Conservation (phyloP, 768 basidiomycete species). For the Lactifluus piperatus region DNA sequence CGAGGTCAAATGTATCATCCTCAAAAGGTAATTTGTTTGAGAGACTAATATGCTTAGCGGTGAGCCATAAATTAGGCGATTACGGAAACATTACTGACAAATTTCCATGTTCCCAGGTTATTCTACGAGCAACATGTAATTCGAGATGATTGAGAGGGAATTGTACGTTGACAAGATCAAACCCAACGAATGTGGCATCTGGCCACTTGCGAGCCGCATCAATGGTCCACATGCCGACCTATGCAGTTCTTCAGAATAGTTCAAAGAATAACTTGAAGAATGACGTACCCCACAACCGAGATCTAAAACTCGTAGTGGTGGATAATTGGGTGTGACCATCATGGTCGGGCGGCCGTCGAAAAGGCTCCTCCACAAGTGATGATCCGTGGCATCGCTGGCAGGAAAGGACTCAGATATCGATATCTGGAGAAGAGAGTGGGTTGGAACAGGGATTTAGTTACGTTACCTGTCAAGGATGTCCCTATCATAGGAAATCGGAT, state of each 20-base stretch:
- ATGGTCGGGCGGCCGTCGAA: constrained; percentile 15
- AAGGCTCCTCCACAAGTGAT: constrained; percentile 14
- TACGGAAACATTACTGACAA: constrained; percentile 40
- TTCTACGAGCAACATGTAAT: constrained; percentile 42
- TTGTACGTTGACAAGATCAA: constrained; percentile 72
- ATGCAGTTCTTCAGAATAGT: neutral
- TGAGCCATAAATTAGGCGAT: neutral
- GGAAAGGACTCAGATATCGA: neutral
- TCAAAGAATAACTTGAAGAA: neutral
- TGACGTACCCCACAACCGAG: constrained; percentile 19
- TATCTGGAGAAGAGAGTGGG: neutral
- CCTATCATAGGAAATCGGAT: constrained; percentile 65
- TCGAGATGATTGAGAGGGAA: constrained; percentile 47
- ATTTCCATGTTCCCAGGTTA: constrained; percentile 70
- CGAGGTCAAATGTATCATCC: constrained; percentile 74
- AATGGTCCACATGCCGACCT: constrained; percentile 20
- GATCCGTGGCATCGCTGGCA: constrained; percentile 22
- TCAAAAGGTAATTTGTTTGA: constrained; percentile 73
- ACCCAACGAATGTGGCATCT: constrained; percentile 40
- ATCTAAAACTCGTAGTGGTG: constrained; percentile 16
- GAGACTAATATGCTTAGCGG: constrained; percentile 34
- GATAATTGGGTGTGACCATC: constrained; percentile 13
- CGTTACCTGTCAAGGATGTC: constrained; percentile 64
- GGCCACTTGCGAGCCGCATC: constrained; percentile 21
- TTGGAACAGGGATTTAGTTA: constrained; percentile 29